A percentile compares a stretch with the other conserved stretches of the same genome.
Evolutionary conservation across 345 rosid genomes (phyloP).

Genomic region (Adansonia digitata): DNA sequence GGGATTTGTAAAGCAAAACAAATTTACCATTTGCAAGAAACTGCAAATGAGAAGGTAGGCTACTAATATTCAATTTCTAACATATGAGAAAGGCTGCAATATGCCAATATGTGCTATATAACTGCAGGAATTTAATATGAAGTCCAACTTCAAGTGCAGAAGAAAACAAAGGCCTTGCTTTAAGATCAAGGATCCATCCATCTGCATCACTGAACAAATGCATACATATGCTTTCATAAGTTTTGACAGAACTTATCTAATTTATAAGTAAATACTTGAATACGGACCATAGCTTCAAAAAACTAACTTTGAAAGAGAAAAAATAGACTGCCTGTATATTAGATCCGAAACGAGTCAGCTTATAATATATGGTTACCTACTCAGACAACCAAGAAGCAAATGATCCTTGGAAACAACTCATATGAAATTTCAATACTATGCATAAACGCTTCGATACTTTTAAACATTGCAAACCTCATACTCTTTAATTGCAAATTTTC

Average conservation of each 20-base stretch:
- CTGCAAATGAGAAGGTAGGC: too few species aligned
- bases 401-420: neutral
- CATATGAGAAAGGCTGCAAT: neutral
- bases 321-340: neutral
- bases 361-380: neutral
- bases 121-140: neutral
- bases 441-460: neutral
- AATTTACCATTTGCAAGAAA: constrained; percentile 8
- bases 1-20: neutral
- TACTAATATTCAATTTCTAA: neutral
- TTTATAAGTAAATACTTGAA: neutral
- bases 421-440: neutral
- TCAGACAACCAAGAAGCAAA: neutral
- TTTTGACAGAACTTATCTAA: neutral
- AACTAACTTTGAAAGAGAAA: neutral
- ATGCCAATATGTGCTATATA: neutral
- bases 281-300: too few species aligned
- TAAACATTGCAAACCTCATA: neutral
- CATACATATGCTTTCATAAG: neutral
- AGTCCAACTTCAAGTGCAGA: neutral
- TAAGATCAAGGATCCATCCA: neutral
- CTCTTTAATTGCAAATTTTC: neutral
- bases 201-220: neutral
- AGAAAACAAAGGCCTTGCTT: neutral
- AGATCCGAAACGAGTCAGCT: neutral